A percentile compares a stretch with the other conserved stretches of the same genome.
Conservation (phyloP, 2,329 filamentous ascomycete species). For the Verticillium dahliae region DNA sequence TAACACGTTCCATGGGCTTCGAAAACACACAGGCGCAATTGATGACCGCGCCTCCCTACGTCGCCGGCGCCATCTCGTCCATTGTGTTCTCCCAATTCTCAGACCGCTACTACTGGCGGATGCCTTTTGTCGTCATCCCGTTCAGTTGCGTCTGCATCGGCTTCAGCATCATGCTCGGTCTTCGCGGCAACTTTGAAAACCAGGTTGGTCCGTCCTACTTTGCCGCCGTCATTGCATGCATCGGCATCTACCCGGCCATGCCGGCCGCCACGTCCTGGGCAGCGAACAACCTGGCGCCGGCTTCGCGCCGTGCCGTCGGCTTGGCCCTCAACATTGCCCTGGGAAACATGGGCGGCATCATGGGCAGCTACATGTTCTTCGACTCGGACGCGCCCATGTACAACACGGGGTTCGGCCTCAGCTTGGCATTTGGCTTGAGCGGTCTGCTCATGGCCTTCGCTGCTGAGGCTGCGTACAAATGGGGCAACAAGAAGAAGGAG, state of each 20-base stretch:
- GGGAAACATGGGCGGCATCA: constrained; percentile 32
- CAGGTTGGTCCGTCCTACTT: constrained; percentile 2
- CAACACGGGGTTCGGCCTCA: constrained; percentile 25
- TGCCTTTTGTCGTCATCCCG: constrained; percentile 58
- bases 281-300: constrained; percentile 56
- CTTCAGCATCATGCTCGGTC: constrained; percentile 51
- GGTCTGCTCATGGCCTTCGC: constrained; percentile 21
- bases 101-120: constrained; percentile 57
- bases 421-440: constrained; percentile 20
- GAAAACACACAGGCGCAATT: constrained; percentile 27
- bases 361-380: constrained; percentile 31
- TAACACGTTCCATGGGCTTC: constrained; percentile 13
- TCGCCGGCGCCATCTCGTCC: constrained; percentile 56
- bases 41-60: constrained; percentile 52
- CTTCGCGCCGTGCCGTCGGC: constrained; percentile 26
- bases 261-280: constrained; percentile 59
- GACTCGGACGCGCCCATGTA: constrained; percentile 25
- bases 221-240: constrained; percentile 6
- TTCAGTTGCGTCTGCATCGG: constrained; percentile 55
- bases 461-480: constrained; percentile 20
- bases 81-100: constrained; percentile 58
- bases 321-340: constrained; percentile 29
- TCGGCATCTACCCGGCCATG: constrained; percentile 66
- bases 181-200: constrained; percentile 37
- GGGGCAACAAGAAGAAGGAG: constrained; percentile 18